Conservation (phyloP, 768 basidiomycete genomes). For the Gloeopeniophorella convolvens region DNA sequence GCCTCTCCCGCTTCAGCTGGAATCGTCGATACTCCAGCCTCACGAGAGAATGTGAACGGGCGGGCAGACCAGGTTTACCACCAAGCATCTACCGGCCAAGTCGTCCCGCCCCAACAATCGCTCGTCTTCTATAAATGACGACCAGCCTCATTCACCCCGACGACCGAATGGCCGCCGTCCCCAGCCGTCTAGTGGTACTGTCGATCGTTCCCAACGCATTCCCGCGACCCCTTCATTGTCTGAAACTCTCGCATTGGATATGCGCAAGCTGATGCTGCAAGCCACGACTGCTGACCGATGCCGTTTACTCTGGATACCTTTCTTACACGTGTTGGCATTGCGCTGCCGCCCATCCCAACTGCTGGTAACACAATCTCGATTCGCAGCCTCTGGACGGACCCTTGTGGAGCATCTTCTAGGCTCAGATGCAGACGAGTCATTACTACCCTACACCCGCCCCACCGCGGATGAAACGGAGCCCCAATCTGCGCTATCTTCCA, state of each 20-base stretch:
- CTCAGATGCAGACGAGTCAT: conserved; percentile 2
- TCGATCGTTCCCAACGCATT: conserved; percentile 17
- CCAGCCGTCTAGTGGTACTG: conserved; percentile 12
- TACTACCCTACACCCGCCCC: background rate
- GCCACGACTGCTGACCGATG: conserved; percentile 80
- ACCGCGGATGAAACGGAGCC: background rate
- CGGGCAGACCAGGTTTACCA: background rate
- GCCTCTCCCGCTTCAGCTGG: background rate
- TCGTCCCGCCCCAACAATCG: background rate
- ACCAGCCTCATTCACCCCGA: background rate
- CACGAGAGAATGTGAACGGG: conserved; percentile 5
- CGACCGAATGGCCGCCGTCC: conserved; percentile 3
- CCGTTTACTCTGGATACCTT: conserved; percentile 80
- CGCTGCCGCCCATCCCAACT: conserved; percentile 25
- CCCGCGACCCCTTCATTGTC: conserved; percentile 30
- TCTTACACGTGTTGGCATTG: conserved; percentile 35
- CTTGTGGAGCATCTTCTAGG: conserved; percentile 13
- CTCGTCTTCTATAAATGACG: conserved; percentile 4
- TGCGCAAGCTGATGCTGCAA: conserved; percentile 57
- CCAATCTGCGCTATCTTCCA: background rate
- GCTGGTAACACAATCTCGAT: conserved; percentile 20
- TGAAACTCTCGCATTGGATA: conserved; percentile 49
- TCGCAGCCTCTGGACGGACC: conserved; percentile 7
- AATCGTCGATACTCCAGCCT: background rate
- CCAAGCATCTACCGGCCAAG: background rate